A percentile compares a stretch with the other conserved stretches of the same genome.
Conservation (phyloP, 2,329 filamentous ascomycete genomes). For the Epichloe baconii region DNA sequence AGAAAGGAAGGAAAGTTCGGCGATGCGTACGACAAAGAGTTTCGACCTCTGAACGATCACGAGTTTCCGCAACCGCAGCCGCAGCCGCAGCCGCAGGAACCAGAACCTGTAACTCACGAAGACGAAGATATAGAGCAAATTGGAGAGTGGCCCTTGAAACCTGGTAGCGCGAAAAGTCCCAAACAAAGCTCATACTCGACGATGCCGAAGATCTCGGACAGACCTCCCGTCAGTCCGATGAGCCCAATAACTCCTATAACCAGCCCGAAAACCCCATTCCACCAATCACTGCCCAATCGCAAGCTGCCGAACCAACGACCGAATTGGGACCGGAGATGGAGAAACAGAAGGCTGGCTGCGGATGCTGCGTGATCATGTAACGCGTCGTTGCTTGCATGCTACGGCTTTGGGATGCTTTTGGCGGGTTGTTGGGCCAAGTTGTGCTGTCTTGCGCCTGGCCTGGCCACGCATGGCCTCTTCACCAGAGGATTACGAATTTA, state of each 20-base stretch:
- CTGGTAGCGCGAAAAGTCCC: conserved; percentile 33
- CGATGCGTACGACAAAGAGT: conserved; percentile 74
- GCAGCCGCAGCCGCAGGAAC: conserved; percentile 24
- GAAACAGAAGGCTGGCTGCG: conserved; percentile 28
- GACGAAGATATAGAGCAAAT: conserved; percentile 17
- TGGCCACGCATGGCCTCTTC: background rate
- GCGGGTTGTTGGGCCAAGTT: background rate
- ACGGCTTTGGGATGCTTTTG: background rate
- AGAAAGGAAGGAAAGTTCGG: conserved; percentile 82
- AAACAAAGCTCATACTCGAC: conserved; percentile 43
- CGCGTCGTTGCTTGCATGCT: too few relatives aligned
- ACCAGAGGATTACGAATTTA: conserved; percentile 14
- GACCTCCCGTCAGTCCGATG: conserved; percentile 18
- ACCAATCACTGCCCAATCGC: conserved; percentile 12
- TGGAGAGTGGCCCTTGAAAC: conserved; percentile 48
- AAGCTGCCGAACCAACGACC: background rate
- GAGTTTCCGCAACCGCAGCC: conserved; percentile 21
- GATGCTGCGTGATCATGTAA: conserved; percentile 40
- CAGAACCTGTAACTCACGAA: conserved; percentile 10
- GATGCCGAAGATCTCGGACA: conserved; percentile 43
- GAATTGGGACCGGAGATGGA: conserved; percentile 14
- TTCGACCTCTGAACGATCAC: conserved; percentile 67
- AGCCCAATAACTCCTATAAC: conserved; percentile 32
- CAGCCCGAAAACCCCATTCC: conserved; percentile 18
- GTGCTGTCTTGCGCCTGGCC: background rate